phyloP scores from a whole-genome alignment of 305 asterid genomes.

The Solanum chacoense region DNA sequence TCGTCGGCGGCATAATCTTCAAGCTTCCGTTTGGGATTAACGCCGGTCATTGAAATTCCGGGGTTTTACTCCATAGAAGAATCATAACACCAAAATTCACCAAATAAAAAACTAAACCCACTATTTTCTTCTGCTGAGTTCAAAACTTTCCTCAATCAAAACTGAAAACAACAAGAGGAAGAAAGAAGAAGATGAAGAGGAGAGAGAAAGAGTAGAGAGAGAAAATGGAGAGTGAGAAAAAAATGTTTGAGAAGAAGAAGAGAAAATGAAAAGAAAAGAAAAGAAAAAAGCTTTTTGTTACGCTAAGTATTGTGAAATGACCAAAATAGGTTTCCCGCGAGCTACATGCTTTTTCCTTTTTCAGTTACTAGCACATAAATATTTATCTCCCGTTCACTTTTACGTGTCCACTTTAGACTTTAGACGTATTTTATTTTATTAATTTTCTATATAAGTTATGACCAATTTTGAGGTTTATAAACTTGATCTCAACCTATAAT shows the following conservation, averaged over 20 bases:
- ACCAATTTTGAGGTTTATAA: not conserved
- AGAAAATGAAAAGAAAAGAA: not conserved
- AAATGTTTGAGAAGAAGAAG: not conserved
- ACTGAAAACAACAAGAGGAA: not conserved
- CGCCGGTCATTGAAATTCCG: not conserved
- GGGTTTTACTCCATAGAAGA: conserved; percentile 3
- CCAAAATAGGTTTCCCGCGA: not conserved
- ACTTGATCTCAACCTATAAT: not conserved
- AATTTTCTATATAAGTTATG: not conserved
- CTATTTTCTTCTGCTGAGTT: not conserved
- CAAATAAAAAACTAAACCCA: not conserved
- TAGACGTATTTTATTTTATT: no score
- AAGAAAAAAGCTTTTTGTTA: not conserved
- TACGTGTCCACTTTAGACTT: not conserved
- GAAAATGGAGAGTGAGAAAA: not conserved
- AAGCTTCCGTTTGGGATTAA: conserved; percentile 1
- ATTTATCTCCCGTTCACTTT: no score
- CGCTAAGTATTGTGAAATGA: not conserved
- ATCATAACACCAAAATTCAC: not conserved
- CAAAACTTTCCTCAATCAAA: not conserved
- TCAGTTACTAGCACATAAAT: not conserved
- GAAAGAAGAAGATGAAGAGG: not conserved
- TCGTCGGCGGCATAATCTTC: not conserved
- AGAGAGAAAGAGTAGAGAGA: not conserved
- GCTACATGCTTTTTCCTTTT: not conserved